phyloP scores from a whole-genome alignment of 2,329 filamentous ascomycete genomes.

The Aspergillus sp. region DNA sequence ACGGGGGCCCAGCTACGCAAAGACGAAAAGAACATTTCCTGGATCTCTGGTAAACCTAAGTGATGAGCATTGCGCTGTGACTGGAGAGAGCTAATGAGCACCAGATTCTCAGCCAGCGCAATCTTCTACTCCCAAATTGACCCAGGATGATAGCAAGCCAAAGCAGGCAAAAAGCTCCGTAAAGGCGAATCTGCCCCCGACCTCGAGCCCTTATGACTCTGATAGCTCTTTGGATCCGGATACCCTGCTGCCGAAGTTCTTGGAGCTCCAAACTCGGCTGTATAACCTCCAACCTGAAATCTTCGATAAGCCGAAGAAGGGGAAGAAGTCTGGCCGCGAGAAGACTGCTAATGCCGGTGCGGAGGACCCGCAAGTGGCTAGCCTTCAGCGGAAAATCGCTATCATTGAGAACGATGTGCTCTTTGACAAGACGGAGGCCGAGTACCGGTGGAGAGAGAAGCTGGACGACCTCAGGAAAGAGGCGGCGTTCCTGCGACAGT shows the following conservation, averaged over 20 bases:
- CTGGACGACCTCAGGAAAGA: constrained; percentile 63
- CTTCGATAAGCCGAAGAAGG: constrained; percentile 44
- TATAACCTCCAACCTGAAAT: constrained; percentile 60
- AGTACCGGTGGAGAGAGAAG: constrained; percentile 63
- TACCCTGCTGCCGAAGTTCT: constrained; percentile 70
- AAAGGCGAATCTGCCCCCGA: constrained; percentile 22
- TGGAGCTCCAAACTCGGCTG: constrained; percentile 70
- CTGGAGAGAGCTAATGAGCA: constrained; percentile 25
- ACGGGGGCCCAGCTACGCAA: constrained; percentile 27
- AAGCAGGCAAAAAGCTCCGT: constrained; percentile 26
- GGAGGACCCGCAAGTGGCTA: constrained; percentile 54
- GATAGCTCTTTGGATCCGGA: constrained; percentile 74
- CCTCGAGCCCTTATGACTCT: constrained; percentile 34
- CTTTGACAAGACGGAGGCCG: constrained; percentile 67
- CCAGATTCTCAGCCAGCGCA: constrained; percentile 30
- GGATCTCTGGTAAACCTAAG: constrained; percentile 34
- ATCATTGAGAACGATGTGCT: constrained; percentile 75
- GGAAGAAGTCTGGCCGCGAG: constrained; percentile 38
- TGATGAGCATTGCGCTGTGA: constrained; percentile 11
- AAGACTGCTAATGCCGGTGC: constrained; percentile 14
- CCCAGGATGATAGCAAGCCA: constrained; percentile 22
- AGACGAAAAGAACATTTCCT: constrained; percentile 34
- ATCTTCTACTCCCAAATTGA: constrained; percentile 24
- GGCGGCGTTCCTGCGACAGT: constrained; percentile 38
- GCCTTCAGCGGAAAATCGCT: constrained; percentile 70